Percentiles rank a stretch among this genome's conserved stretches.
phyloP scores from a whole-genome alignment of 345 rosid species.

The Theobroma cacao region DNA sequence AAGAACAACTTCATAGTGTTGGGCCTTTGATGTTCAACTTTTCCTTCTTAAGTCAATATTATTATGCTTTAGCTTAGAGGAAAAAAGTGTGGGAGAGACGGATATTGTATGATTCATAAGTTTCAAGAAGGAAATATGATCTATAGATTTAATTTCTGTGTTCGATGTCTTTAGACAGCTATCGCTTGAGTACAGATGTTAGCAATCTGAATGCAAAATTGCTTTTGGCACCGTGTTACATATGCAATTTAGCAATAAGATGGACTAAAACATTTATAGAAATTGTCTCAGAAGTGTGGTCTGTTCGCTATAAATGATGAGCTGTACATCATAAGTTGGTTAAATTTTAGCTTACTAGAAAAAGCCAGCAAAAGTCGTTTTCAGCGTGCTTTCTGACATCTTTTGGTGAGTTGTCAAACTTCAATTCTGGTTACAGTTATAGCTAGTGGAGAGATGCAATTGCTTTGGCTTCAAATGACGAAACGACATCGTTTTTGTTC shows the following conservation, averaged over 20 bases:
- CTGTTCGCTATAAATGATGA: background rate
- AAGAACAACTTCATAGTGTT: background rate
- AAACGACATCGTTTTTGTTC: background rate
- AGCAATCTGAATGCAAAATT: background rate
- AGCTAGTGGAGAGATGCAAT: background rate
- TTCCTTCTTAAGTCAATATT: background rate
- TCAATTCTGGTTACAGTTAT: background rate
- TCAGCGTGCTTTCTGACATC: background rate
- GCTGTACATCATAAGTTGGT: background rate
- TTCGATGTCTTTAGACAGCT: background rate
- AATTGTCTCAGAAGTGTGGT: background rate
- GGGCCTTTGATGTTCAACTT: background rate
- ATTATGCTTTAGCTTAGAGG: background rate
- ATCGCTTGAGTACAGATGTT: background rate
- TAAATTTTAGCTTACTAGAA: background rate
- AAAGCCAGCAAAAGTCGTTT: background rate
- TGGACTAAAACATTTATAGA: background rate
- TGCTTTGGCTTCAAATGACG: background rate
- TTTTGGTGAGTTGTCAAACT: background rate
- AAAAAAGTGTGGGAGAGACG: background rate
- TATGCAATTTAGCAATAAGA: background rate
- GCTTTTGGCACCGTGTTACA: background rate
- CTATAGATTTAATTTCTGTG: background rate
- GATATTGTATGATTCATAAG: background rate
- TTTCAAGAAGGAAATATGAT: background rate